Evolutionary conservation across 345 rosid genomes (phyloP), one percentile per base, ranked within the genome.

Genomic region (Toxicodendron radicans): DNA sequence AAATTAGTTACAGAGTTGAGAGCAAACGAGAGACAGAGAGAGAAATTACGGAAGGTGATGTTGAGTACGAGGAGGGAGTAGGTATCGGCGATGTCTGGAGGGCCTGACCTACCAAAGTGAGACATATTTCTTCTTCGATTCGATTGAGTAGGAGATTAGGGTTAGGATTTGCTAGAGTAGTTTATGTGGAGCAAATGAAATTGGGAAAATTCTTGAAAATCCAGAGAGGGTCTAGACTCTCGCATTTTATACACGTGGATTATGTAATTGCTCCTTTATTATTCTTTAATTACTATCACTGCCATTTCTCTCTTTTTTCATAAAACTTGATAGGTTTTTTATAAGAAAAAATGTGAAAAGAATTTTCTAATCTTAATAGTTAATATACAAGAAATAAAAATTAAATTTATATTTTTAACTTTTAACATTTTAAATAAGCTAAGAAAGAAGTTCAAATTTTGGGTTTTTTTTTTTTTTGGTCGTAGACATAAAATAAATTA

Each of bases 1-100:
- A 51, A 38, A 64, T 10, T n/a, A 58, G 10, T 0, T 12, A 41
- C 20, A 57, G 1, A 23, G 12, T 1, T 0, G 5, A 66, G 64
- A 33, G n/a, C 35, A 4, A 48, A 56, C 20, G 13, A 57, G 14
- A 24, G 41, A 48, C 60, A 70, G 66, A 67, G 43, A 58, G 53
- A 68, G 70, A 18, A 30, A 77, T 76, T 80, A 92, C 97, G 97
- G 81, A 90, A 92, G 53, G 93, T 90, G 78, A 92, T 90, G 79
- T 92, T 92, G 77, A 90, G 97, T 61, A 92, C 85, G 73, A 90
- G 97, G 43, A 91, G 92, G 41, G 92, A 90, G 79, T 88, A 90
- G 21, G 92, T 90, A 64, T 90, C 92, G 32, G 75, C 68, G 75
- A 90, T 90, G 61, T 90, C 92, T 21, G 95, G 95, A 52, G 95